A percentile compares a stretch with the other conserved stretches of the same genome.
These are phyloP conservation scores for Metschnikowia colocasiae DNA, from an alignment of 805 yeast genomes.

Conservation along the genomic window DNA sequence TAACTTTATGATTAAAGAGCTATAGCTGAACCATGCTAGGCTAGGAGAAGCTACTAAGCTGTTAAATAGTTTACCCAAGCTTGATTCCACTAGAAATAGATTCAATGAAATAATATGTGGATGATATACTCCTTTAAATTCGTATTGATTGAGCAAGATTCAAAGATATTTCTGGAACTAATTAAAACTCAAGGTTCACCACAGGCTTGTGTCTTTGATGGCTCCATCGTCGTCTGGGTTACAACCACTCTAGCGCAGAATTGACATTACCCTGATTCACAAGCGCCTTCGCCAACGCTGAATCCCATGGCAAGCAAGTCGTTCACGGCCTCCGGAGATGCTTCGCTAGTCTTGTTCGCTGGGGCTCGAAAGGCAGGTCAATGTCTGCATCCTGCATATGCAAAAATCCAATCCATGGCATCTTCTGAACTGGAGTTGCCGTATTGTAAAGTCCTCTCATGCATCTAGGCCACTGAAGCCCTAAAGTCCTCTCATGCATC, in stretches of 20 bases:
- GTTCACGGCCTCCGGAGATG: slow-evolving; percentile 38
- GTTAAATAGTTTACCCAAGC: too few species aligned
- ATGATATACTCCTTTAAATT: too few species aligned
- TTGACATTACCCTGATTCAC: slow-evolving; percentile 59
- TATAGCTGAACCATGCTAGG: too few species aligned
- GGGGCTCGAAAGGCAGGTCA: slow-evolving; percentile 54
- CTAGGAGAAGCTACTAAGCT: too few species aligned
- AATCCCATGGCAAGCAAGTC: slow-evolving; percentile 77
- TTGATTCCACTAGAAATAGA: too few species aligned
- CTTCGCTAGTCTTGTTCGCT: slow-evolving; percentile 14
- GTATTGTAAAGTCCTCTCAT: slow-evolving; percentile 68
- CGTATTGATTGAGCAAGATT: too few species aligned
- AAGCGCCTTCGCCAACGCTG: slow-evolving; percentile 69
- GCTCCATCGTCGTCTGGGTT: slow-evolving; percentile 77
- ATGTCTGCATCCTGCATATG: slow-evolving; percentile 80
- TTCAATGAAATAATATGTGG: too few species aligned
- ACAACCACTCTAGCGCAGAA: slow-evolving; percentile 84
- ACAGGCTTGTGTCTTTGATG: slow-evolving; percentile 30
- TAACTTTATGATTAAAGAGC: too few species aligned
- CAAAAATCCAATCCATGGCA: slow-evolving; percentile 89
- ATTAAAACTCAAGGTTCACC: slow-evolving; percentile 34
- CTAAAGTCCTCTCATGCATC: slow-evolving; percentile 66
- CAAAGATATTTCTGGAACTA: too few species aligned
- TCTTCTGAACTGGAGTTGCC: slow-evolving; percentile 58
- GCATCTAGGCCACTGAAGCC: slow-evolving; percentile 56